These are phyloP conservation scores for Pezicula rhizophila DNA, from an alignment of 2,329 filamentous ascomycete species.

Conservation along the genomic window DNA sequence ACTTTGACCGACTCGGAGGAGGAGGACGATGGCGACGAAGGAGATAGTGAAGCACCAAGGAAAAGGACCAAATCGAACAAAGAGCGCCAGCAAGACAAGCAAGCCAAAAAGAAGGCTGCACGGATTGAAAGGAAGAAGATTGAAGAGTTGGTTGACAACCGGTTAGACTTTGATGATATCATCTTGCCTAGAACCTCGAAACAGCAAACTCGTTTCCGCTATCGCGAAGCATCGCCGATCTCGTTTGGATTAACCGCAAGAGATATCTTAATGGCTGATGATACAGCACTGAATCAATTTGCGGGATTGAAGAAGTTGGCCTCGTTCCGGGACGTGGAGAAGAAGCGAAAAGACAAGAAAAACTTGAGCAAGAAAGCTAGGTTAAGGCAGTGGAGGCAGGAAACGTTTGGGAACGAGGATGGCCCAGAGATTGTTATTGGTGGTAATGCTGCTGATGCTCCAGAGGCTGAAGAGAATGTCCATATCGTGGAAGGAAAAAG, in stretches of 20 bases:
- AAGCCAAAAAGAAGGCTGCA: conserved; percentile 61
- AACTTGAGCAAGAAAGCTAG: conserved; percentile 87
- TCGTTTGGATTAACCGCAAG: conserved; percentile 82
- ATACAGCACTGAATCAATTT: conserved; percentile 80
- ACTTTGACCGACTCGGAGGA: conserved; percentile 37
- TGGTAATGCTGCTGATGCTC: conserved; percentile 14
- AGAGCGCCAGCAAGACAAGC: conserved; percentile 52
- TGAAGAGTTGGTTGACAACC: conserved; percentile 78
- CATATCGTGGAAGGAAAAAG: conserved; percentile 35
- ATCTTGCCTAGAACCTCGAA: conserved; percentile 49
- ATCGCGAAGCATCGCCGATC: conserved; percentile 87
- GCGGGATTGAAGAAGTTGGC: conserved; percentile 94
- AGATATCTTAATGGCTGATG: conserved; percentile 86
- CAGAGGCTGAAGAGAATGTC: conserved; percentile 15
- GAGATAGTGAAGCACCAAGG: conserved; percentile 29
- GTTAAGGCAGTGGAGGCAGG: conserved; percentile 75
- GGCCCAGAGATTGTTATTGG: conserved; percentile 28
- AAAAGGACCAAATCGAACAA: conserved; percentile 57
- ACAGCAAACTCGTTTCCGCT: conserved; percentile 63
- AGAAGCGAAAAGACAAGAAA: conserved; percentile 87
- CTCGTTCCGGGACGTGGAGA: conserved; percentile 77
- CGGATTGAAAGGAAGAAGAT: conserved; percentile 77
- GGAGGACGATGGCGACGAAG: conserved; percentile 26
- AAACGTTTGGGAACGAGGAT: conserved; percentile 51
- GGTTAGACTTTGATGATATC: conserved; percentile 60